Evolutionary conservation across 495 filamentous ascomycete genomes (phyloP), one percentile per base, ranked within the genome.

Genomic region (Penicillium egyptiacum): DNA sequence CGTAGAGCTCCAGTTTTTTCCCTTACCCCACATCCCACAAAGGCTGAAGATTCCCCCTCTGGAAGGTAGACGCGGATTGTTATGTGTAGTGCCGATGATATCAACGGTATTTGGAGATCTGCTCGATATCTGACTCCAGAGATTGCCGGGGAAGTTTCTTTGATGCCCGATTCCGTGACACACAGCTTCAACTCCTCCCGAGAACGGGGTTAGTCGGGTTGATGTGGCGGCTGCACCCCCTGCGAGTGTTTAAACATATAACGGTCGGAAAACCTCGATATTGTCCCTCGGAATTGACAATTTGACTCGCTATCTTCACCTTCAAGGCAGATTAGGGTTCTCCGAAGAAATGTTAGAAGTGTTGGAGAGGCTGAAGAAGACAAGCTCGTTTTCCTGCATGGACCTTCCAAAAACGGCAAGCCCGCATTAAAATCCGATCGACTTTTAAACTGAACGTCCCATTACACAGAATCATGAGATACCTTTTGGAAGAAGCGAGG

Each of bases 381-480:
- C 46, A 48, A 48, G 35, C 48, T 51, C 60, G 54, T 50, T 55
- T 50, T 60, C 48, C 37, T 63, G 62, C 47, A 23, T 65, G 62
- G 60, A 68, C 65, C 59, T 68, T 39, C 62, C 65, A 30, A 47
- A 68, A 65, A 46, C 16, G 57, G 20, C 7, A 56, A 55, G 43
- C 11, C 25, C 30, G 39, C 25, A 40, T 45, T 25, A 37, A 53
- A 28, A 43, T 37, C 17, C 22, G 39, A 50, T 42, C 28, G 12
- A 20, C n/a, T 50, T 37, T 39, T 10, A 31, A 16, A 33, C 31
- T 43, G 50, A 26, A 12, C 44, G 22, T 25, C 14, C 40, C 19
- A 46, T 50, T 10, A 3, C 19, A 44, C 1, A 50, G 20, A 49
- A 49, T 30, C 26, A 52, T 46, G 45, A 19, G 31, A 58, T 55